Evolutionary conservation across 1,284 basidiomycete genomes (phyloP).

Genomic region (Sanguinoderma infundibulare): DNA sequence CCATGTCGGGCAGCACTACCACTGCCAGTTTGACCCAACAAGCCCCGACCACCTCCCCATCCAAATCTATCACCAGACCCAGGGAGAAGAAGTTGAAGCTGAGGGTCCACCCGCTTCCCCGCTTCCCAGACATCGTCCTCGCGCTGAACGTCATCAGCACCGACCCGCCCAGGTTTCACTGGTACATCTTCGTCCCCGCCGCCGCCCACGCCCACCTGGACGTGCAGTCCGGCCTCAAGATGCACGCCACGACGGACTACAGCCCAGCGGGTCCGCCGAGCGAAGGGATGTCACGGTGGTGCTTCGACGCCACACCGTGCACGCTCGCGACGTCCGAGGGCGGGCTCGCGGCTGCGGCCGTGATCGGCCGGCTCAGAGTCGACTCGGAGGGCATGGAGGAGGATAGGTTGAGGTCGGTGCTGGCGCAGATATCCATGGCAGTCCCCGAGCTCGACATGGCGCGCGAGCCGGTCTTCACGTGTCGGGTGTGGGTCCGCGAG

Average conservation of each 20-base stretch:
- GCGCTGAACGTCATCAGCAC: slow-evolving; percentile 21
- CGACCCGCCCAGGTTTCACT: slow-evolving; percentile 17
- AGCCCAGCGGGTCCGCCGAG: too few relatives aligned
- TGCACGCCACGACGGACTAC: slow-evolving; percentile 18
- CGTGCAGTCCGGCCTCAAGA: slow-evolving; percentile 4
- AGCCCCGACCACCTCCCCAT: too few relatives aligned
- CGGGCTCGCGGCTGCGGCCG: slow-evolving; percentile 13
- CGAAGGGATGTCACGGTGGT: not conserved
- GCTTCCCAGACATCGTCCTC: slow-evolving; percentile 15
- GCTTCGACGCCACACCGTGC: not conserved
- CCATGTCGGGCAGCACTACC: too few relatives aligned
- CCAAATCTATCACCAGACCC: too few relatives aligned
- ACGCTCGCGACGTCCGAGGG: slow-evolving; percentile 1
- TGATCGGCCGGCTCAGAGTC: slow-evolving; percentile 7
- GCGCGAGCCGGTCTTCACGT: slow-evolving; percentile 17
- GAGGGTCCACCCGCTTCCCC: slow-evolving; percentile 3
- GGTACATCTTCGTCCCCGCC: slow-evolving; percentile 18
- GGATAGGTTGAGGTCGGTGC: not conserved
- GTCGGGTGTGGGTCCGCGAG: slow-evolving; percentile 20
- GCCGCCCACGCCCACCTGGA: not conserved
- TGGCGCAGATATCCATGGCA: slow-evolving; percentile 13
- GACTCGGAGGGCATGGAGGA: slow-evolving; percentile 5
- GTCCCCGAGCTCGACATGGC: slow-evolving; percentile 3
- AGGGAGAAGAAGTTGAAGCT: too few relatives aligned
- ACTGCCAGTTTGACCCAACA: too few relatives aligned